Percentiles rank a stretch among this genome's conserved stretches.
These are phyloP conservation scores for Mixia osmundae DNA, from an alignment of 1,284 basidiomycete species.

Conservation along the genomic window DNA sequence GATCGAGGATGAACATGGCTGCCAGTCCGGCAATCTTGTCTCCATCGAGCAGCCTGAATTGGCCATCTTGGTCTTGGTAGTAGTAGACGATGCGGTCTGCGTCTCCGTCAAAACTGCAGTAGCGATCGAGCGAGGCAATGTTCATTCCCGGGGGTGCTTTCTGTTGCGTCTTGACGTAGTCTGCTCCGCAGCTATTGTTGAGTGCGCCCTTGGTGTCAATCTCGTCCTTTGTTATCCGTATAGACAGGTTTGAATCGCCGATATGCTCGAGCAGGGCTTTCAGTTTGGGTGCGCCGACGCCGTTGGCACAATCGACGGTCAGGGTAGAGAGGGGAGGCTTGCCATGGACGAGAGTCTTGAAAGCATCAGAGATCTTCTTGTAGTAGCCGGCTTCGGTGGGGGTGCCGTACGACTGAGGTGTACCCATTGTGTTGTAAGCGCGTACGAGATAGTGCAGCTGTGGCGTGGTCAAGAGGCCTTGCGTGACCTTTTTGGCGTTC, in stretches of 20 bases:
- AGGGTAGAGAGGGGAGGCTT: conserved; percentile 24
- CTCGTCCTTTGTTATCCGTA: conserved; percentile 40
- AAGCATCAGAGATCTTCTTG: conserved; percentile 60
- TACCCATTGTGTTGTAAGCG: conserved; percentile 59
- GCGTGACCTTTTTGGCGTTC: conserved; percentile 29
- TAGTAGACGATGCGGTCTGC: conserved; percentile 94
- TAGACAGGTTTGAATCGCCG: conserved; percentile 18
- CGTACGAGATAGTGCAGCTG: conserved; percentile 87
- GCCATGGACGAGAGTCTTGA: conserved; percentile 55
- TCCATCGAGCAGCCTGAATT: conserved; percentile 86
- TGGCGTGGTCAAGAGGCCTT: conserved; percentile 75
- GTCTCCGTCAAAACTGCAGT: conserved; percentile 87
- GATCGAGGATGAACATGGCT: conserved; percentile 74
- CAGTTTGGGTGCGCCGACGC: conserved; percentile 62
- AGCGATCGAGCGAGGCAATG: conserved; percentile 44
- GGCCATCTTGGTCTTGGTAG: conserved; percentile 39
- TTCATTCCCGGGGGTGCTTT: conserved; percentile 48
- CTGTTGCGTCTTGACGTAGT: conserved; percentile 89
- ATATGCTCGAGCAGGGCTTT: conserved; percentile 35
- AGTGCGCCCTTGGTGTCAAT: conserved; percentile 45
- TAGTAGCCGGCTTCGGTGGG: conserved; percentile 72
- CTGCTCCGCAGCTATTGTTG: conserved; percentile 77
- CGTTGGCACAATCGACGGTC: conserved; percentile 88
- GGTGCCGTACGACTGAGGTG: conserved; percentile 50
- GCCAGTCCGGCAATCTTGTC: conserved; percentile 95